Percentiles rank a stretch among this genome's conserved stretches.
Evolutionary conservation across 768 basidiomycete species (phyloP).

Genomic region (Trametes coccinea): DNA sequence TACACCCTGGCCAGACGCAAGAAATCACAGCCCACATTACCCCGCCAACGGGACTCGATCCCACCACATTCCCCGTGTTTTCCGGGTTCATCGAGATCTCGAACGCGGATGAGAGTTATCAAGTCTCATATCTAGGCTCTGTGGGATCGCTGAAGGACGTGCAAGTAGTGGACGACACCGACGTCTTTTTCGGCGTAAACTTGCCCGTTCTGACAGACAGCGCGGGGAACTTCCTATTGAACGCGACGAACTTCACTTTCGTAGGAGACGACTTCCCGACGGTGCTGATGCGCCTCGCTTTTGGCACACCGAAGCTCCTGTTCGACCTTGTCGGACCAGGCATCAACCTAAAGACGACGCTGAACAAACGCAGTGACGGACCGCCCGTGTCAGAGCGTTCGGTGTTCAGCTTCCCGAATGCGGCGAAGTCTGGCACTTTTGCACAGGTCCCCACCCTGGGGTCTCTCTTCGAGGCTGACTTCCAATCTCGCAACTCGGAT

Average conservation of each 20-base stretch:
- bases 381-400: conserved; percentile 21
- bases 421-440: conserved; percentile 38
- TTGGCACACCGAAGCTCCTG: conserved; percentile 49
- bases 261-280: conserved; percentile 42
- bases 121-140: conserved; percentile 50
- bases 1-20: conserved; percentile 44
- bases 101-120: conserved; percentile 38
- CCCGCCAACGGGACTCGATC: conserved; percentile 45
- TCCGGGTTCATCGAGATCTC: conserved; percentile 53
- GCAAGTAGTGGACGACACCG: conserved; percentile 53
- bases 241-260: conserved; percentile 49
- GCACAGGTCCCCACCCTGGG: conserved; percentile 43
- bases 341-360: conserved; percentile 42
- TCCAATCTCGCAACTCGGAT: conserved; percentile 48
- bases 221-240: conserved; percentile 41
- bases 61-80: conserved; percentile 53
- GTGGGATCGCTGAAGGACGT: conserved; percentile 46
- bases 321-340: conserved; percentile 49
- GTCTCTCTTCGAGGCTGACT: conserved; percentile 47
- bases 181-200: conserved; percentile 45
- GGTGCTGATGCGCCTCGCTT: conserved; percentile 41
- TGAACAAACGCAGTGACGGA: conserved; percentile 32
- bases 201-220: conserved; percentile 46
- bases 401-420: conserved; percentile 43
- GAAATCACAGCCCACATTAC: conserved; percentile 46